These are phyloP conservation scores for Waltiozyma sp. DNA, from an alignment of 1,139 yeast genomes.

Conservation along the genomic window DNA sequence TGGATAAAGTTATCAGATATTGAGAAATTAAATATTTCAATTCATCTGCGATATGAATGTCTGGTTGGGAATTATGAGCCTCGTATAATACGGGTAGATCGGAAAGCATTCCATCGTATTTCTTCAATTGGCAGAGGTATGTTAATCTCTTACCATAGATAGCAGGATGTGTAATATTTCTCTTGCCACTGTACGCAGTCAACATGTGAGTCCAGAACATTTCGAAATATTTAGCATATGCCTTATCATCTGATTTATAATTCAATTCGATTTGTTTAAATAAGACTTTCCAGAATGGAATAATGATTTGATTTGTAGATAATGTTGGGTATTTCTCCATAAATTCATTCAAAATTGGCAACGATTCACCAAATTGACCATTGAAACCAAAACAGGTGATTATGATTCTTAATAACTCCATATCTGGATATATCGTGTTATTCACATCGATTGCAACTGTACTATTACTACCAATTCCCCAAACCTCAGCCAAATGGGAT, in stretches of 20 bases:
- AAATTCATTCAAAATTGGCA: slow-evolving; percentile 10
- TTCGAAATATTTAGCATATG: slow-evolving; percentile 4
- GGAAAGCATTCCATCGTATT: not conserved
- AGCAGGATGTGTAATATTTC: not conserved
- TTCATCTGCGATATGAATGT: not conserved
- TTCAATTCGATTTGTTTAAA: slow-evolving; percentile 5
- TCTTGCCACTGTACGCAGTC: not conserved
- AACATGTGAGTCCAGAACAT: slow-evolving; percentile 12
- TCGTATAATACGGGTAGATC: not conserved
- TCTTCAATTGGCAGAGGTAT: not conserved
- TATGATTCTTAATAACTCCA: slow-evolving; percentile 6
- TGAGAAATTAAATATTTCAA: slow-evolving; percentile 1
- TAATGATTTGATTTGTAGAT: not conserved
- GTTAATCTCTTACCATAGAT: not conserved
- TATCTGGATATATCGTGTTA: slow-evolving; percentile 11
- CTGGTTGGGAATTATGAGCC: not conserved
- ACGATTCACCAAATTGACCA: slow-evolving; percentile 4
- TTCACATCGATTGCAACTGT: not conserved
- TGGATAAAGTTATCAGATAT: slow-evolving; percentile 1
- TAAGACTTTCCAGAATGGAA: slow-evolving; percentile 11
- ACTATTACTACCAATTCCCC: slow-evolving; percentile 12
- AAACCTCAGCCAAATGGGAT: slow-evolving; percentile 9
- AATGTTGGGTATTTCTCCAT: slow-evolving; percentile 8
- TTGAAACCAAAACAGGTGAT: slow-evolving; percentile 11
- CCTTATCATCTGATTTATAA: slow-evolving; percentile 1